Evolutionary conservation across 1,284 basidiomycete genomes (phyloP).

Genomic region (Porphyrellus sp.): DNA sequence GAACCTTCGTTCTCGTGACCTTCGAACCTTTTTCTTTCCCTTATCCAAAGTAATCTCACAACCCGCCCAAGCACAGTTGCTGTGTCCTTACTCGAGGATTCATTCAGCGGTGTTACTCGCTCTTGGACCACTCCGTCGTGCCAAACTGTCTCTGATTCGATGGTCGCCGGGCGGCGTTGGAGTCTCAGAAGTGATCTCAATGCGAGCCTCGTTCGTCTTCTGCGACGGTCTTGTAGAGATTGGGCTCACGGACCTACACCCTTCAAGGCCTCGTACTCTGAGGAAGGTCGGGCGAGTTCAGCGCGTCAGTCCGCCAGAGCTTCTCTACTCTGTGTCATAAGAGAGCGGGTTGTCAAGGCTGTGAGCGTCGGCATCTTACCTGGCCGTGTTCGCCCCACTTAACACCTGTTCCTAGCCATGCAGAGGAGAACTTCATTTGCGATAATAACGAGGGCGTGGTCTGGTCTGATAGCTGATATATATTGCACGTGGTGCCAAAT

Average conservation of each 20-base stretch:
- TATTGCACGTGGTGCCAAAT: slow-evolving; percentile 7
- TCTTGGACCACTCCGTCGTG: background rate
- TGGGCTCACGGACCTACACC: background rate
- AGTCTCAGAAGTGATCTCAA: background rate
- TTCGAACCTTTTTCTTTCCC: too few species aligned
- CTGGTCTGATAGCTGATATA: background rate
- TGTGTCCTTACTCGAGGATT: background rate
- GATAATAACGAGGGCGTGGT: background rate
- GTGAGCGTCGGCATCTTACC: background rate
- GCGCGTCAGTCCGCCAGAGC: background rate
- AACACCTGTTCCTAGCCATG: background rate
- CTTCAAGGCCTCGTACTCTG: background rate
- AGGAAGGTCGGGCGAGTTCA: background rate
- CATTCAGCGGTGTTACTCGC: too few species aligned
- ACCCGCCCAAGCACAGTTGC: background rate
- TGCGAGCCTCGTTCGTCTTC: background rate
- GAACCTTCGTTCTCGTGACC: too few species aligned
- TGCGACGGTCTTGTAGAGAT: background rate
- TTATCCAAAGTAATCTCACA: too few species aligned
- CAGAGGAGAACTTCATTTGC: background rate
- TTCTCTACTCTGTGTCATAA: background rate
- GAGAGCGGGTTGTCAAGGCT: background rate
- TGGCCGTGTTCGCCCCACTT: background rate
- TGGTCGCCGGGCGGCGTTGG: too few species aligned
- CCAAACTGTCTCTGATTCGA: too few species aligned